Percentiles rank a stretch among this genome's conserved stretches.
Conservation (phyloP, 495 filamentous ascomycete genomes). For the Bacidia gigantensis region DNA sequence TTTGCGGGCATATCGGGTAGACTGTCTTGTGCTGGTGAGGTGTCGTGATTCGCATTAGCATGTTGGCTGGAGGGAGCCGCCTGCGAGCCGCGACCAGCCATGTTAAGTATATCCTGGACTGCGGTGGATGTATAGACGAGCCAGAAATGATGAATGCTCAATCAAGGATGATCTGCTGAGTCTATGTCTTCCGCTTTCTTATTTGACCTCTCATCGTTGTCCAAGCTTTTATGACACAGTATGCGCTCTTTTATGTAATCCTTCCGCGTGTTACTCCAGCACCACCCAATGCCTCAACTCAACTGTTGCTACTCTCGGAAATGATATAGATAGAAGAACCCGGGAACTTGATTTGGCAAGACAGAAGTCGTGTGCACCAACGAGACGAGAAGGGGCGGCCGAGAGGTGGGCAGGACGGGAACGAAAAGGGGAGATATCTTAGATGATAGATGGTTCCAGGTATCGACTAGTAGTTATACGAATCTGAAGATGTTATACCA, state of each 20-base stretch:
- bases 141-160: not conserved
- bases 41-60: slow-evolving; percentile 8
- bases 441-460: too few relatives aligned
- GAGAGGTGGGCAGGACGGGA: too few relatives aligned
- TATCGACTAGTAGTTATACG: too few relatives aligned
- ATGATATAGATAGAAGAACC: too few relatives aligned
- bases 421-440: too few relatives aligned
- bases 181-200: not conserved
- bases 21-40: slow-evolving; percentile 20
- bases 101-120: not conserved
- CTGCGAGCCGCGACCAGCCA: slow-evolving; percentile 18
- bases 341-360: too few relatives aligned
- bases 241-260: not conserved
- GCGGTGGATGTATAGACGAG: not conserved
- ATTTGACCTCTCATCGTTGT: not conserved
- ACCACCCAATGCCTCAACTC: not conserved
- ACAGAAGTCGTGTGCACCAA: too few relatives aligned
- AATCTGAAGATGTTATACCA: too few relatives aligned
- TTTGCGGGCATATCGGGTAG: slow-evolving; percentile 20
- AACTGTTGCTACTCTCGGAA: not conserved
- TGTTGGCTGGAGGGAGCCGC: not conserved
- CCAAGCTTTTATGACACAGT: not conserved
- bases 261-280: not conserved
- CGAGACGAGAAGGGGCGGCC: too few relatives aligned
- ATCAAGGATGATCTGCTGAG: not conserved